A percentile compares a stretch with the other conserved stretches of the same genome.
Conservation (phyloP, 129 eudicot genomes). For the Saussurea involucrata region DNA sequence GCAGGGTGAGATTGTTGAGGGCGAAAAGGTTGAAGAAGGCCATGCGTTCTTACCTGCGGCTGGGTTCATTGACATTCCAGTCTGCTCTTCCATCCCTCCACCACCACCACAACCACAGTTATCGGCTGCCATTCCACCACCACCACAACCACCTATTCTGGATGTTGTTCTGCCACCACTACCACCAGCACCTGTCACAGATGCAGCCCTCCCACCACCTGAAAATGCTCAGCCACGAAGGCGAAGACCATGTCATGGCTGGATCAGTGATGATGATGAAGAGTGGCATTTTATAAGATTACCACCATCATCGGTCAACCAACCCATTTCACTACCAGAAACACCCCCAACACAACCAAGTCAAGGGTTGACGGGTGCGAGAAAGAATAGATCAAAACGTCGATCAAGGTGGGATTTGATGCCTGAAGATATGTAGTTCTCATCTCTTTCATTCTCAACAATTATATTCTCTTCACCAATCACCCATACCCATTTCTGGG, state of each 20-base stretch:
- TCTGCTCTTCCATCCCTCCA: slow-evolving; percentile 18
- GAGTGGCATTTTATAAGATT: slow-evolving; percentile 14
- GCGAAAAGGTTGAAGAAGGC: background rate
- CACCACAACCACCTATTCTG: background rate
- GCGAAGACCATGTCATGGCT: slow-evolving; percentile 33
- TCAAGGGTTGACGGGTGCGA: background rate
- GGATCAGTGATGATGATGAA: slow-evolving; percentile 20
- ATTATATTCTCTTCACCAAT: background rate
- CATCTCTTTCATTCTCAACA: background rate
- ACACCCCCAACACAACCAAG: background rate
- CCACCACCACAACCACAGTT: background rate
- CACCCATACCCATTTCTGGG: background rate
- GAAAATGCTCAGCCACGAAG: slow-evolving; percentile 15
- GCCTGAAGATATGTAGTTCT: slow-evolving; percentile 23
- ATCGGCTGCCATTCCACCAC: background rate
- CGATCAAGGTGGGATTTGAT: slow-evolving; percentile 28
- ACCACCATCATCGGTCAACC: slow-evolving; percentile 16
- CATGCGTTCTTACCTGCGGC: background rate
- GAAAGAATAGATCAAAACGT: slow-evolving; percentile 2
- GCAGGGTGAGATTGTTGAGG: background rate
- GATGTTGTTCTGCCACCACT: background rate
- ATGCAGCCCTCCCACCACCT: background rate
- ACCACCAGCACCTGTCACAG: background rate
- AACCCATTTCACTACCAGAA: slow-evolving; percentile 4
- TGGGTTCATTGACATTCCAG: slow-evolving; percentile 13